Conservation (phyloP, 148 eudicot species). For the Tetragonia tetragonoides region DNA sequence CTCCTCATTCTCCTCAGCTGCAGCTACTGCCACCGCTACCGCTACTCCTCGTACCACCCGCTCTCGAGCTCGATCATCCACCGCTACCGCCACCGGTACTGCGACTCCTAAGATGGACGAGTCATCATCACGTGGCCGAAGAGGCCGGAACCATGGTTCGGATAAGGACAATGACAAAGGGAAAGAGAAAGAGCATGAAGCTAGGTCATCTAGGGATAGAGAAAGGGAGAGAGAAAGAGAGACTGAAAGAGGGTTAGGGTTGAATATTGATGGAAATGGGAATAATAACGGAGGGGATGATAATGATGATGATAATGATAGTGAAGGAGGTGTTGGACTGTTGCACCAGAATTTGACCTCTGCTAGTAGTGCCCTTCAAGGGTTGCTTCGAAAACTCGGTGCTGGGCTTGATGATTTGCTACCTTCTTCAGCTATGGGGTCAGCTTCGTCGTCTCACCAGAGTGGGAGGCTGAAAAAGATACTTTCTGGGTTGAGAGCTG, state of each 20-base stretch:
- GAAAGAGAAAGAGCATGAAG: slow-evolving; percentile 29
- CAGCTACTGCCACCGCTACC: slow-evolving; percentile 30
- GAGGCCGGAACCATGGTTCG: slow-evolving; percentile 44
- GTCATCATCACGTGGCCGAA: slow-evolving; percentile 56
- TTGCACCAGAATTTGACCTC: slow-evolving; percentile 85
- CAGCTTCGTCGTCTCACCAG: slow-evolving; percentile 79
- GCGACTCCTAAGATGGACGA: slow-evolving; percentile 54
- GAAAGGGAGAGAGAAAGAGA: slow-evolving; percentile 44
- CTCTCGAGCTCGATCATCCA: slow-evolving; percentile 38
- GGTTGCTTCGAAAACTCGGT: slow-evolving; percentile 81
- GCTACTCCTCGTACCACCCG: slow-evolving; percentile 41
- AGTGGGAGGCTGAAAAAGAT: slow-evolving; percentile 87
- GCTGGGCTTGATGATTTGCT: slow-evolving; percentile 94
- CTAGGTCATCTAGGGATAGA: no score
- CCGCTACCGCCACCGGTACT: slow-evolving; percentile 18
- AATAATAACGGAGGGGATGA: slow-evolving; percentile 23
- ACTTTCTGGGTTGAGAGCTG: slow-evolving; percentile 80
- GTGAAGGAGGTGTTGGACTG: slow-evolving; percentile 68
- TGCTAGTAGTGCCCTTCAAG: slow-evolving; percentile 96
- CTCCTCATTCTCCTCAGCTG: slow-evolving; percentile 31
- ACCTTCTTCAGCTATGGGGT: slow-evolving; percentile 73
- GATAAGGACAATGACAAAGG: slow-evolving; percentile 69
- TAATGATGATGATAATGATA: slow-evolving; percentile 58
- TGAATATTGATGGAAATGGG: slow-evolving; percentile 47
- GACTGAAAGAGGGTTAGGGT: slow-evolving; percentile 43